A percentile compares a stretch with the other conserved stretches of the same genome.
phyloP scores from a whole-genome alignment of 1,284 basidiomycete genomes.

The Fistulina hepatica region DNA sequence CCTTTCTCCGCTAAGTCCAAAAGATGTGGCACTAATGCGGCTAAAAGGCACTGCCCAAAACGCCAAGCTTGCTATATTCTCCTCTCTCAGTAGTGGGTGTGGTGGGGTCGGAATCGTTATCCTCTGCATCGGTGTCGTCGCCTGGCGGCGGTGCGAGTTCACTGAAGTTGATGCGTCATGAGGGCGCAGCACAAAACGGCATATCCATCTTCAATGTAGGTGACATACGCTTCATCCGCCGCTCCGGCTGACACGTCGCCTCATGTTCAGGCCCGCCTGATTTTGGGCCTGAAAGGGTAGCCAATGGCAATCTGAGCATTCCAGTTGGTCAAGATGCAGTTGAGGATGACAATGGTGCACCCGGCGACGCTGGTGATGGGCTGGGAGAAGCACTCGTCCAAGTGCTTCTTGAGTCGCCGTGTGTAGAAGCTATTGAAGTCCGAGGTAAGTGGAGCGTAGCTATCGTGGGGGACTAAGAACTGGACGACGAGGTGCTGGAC shows the following conservation, averaged over 20 bases:
- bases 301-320: no score
- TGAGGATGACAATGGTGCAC: slow-evolving; percentile 81
- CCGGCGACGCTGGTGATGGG: slow-evolving; percentile 94
- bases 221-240: slow-evolving; percentile 13
- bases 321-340: slow-evolving; percentile 78
- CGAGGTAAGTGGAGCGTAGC: slow-evolving; percentile 93
- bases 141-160: slow-evolving; percentile 12
- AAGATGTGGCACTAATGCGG: slow-evolving; percentile 29
- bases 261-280: slow-evolving; percentile 7
- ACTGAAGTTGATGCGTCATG: slow-evolving; percentile 13
- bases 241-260: slow-evolving; percentile 6
- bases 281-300: no score
- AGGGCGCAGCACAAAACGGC: no score
- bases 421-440: slow-evolving; percentile 99
- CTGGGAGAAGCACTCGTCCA: slow-evolving; percentile 94
- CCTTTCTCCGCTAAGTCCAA: no score
- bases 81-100: no score
- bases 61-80: slow-evolving; percentile 21
- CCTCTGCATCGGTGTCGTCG: slow-evolving; percentile 22
- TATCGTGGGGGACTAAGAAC: no score
- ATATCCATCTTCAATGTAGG: no score
- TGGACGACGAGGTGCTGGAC: no score
- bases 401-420: slow-evolving; percentile 83
- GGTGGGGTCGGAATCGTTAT: no score
- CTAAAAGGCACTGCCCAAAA: slow-evolving; percentile 50